Evolutionary conservation across 1,284 basidiomycete species (phyloP).

Genomic region (Calocybe gambosa): DNA sequence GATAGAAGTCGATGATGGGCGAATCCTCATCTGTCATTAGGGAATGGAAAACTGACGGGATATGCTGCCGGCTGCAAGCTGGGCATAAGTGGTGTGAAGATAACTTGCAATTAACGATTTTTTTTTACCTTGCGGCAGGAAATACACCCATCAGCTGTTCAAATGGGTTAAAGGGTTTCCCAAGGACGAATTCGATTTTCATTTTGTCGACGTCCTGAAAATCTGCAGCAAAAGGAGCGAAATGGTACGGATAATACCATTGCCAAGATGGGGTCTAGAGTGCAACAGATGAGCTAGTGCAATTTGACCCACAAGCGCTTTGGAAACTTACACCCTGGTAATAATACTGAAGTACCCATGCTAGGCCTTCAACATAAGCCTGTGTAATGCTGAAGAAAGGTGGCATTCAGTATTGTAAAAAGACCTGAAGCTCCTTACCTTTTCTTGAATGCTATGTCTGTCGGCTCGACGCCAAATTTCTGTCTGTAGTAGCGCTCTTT

Average conservation of each 20-base stretch:
- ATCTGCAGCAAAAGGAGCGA: conserved; percentile 96
- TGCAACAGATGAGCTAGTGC: conserved; percentile 13
- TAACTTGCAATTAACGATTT: background rate
- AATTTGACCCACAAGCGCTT: background rate
- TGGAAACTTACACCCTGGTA: conserved; percentile 83
- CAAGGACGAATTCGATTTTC: conserved; percentile 74
- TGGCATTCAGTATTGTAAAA: conserved; percentile 14
- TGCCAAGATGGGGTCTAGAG: conserved; percentile 92
- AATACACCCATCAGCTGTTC: conserved; percentile 99
- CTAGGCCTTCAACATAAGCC: conserved; percentile 88
- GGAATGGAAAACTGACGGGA: conserved; percentile 80
- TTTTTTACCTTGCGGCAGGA: conserved; percentile 77
- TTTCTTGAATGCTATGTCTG: conserved; percentile 70
- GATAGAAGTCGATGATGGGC: conserved; percentile 97
- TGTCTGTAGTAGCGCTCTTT: conserved; percentile 91
- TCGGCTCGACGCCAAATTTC: conserved; percentile 82
- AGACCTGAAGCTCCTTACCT: conserved; percentile 33
- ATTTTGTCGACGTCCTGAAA: conserved; percentile 79
- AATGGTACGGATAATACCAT: conserved; percentile 99
- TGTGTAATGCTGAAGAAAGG: conserved; percentile 60
- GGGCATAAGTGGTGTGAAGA: background rate
- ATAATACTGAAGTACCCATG: conserved; percentile 97
- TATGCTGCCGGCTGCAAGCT: conserved; percentile 71
- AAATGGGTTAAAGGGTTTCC: conserved; percentile 92
- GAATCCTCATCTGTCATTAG: conserved; percentile 89